Evolutionary conservation across 768 basidiomycete species (phyloP).

Genomic region (Galerina sulciceps): DNA sequence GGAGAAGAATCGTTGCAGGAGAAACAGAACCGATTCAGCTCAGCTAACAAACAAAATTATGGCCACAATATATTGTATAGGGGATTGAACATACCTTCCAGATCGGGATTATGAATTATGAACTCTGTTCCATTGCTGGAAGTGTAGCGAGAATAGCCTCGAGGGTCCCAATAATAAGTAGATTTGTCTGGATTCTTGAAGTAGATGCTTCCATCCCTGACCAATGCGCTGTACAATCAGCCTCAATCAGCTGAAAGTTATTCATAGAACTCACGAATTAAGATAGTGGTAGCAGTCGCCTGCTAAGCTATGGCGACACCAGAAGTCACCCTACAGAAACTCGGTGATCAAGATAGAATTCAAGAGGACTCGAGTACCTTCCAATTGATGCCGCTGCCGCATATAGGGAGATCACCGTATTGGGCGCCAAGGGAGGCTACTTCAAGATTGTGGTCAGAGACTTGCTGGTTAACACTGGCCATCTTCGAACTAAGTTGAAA

Average conservation of each 20-base stretch:
- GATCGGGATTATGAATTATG: background rate
- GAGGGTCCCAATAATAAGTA: conserved; percentile 11
- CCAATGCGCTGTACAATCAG: background rate
- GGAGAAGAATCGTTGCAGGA: background rate
- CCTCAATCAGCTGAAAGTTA: background rate
- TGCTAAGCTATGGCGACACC: background rate
- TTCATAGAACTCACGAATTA: background rate
- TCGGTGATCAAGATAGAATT: background rate
- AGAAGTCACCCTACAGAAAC: background rate
- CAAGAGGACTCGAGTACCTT: background rate
- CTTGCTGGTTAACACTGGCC: no score
- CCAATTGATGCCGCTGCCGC: background rate
- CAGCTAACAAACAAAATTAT: background rate
- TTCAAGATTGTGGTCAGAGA: no score
- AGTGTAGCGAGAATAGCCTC: conserved; percentile 7
- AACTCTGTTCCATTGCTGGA: background rate
- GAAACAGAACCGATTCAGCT: background rate
- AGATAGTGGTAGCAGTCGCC: background rate
- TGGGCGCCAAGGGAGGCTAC: no score
- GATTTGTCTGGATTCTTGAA: conserved; percentile 15
- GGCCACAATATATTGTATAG: background rate
- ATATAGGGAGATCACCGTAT: background rate
- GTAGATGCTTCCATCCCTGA: conserved; percentile 15
- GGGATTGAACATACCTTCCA: background rate
- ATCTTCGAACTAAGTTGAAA: no score